phyloP scores from a whole-genome alignment of 257 asterid genomes.

The Gynochthodes officinalis region DNA sequence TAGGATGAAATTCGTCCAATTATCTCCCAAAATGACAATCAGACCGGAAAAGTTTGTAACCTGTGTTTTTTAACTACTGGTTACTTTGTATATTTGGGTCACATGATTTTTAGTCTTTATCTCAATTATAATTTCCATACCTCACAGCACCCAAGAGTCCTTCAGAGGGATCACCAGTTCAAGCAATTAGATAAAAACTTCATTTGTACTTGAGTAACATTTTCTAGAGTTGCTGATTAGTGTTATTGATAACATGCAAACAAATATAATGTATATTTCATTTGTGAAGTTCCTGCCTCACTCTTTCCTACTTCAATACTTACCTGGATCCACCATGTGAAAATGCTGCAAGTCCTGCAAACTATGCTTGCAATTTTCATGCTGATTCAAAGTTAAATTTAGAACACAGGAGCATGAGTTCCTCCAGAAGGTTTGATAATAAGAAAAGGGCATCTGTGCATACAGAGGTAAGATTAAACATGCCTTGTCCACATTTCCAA shows the following conservation, averaged over 20 bases:
- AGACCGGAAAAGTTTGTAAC: not conserved
- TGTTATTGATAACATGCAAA: not conserved
- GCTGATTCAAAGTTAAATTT: not conserved
- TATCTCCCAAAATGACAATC: not conserved
- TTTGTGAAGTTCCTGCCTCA: not conserved
- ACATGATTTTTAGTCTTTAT: not conserved
- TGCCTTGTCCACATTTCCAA: not conserved
- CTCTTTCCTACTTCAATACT: not conserved
- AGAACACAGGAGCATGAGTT: not conserved
- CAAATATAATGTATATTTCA: not conserved
- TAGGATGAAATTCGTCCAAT: not conserved
- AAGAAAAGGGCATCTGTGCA: not conserved
- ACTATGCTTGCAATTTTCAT: not conserved
- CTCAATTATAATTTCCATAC: not conserved
- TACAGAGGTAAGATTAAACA: not conserved
- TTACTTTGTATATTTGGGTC: not conserved
- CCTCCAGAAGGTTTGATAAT: not conserved
- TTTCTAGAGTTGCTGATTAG: not conserved
- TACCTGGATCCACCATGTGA: not conserved
- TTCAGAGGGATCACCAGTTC: not conserved
- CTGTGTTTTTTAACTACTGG: not conserved
- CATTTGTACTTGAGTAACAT: not conserved
- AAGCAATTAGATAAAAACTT: too few relatives aligned
- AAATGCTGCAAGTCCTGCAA: not conserved
- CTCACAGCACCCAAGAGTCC: not conserved